Evolutionary conservation across 2,329 filamentous ascomycete species (phyloP), one percentile per base, ranked within the genome.

Genomic region (Dactylellina cionopaga): DNA sequence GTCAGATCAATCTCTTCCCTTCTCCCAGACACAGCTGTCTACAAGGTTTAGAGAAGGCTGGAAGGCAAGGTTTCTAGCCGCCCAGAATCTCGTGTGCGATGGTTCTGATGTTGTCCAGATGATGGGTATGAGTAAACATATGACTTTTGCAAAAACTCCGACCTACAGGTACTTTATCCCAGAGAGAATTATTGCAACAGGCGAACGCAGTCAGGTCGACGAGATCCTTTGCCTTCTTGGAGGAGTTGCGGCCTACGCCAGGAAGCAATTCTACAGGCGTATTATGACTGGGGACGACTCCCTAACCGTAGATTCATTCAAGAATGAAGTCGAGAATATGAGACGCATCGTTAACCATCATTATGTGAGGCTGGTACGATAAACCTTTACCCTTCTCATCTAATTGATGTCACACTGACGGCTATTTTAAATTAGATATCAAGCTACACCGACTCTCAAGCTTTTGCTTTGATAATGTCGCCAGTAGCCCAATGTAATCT

Each of bases 1-100:
- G 25, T 66, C 49, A 1, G 79, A 80, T 29, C 24, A 73, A 37
- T 79, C 73, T 68, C 78, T 80, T 47, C 78, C 78, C 5, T 74
- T 79, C 33, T 63, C 66, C 7, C 19, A 39, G 3, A 56, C 47
- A 10, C 29, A 58, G n/a, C 63, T 80, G n/a, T 77, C 78, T 1
- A 33, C 33, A 13, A 69, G 39, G 24, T 55, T 79, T 2, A 56
- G 58, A 29, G 70, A 74, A 3, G 55, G 33, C 1, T 37, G 75
- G 15, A 74, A 74, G 5, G 19, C 58, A 4, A 43, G 59, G 11
- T 75, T 80, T 69, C 51, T 78, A 3, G 49, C 75, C 10, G 33
- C 55, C 22, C 78, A 80, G 41, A 15, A 25, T 41, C 11, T 77
- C 6, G 76, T 80, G 0, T 52, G 78, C 22, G 78, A 77, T 2